Conservation (phyloP, 331 rosid species). For the Telfairia occidentalis region DNA sequence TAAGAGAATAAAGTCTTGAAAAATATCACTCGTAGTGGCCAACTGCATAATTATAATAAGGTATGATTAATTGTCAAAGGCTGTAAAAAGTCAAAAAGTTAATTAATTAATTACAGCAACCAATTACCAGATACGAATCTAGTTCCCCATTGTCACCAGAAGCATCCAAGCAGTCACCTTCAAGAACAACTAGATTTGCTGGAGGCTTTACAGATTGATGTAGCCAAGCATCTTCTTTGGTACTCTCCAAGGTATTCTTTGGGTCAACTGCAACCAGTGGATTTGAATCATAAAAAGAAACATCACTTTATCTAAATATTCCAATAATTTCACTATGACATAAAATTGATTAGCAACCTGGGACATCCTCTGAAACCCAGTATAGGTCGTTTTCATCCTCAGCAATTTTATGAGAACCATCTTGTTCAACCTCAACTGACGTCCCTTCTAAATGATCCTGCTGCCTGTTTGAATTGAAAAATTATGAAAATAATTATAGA, state of each 20-base stretch:
- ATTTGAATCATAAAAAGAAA: conserved; percentile 6
- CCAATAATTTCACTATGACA: not conserved
- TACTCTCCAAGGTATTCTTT: conserved; percentile 47
- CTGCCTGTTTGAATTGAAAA: conserved; percentile 34
- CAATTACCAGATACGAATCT: conserved; percentile 77
- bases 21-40: conserved; percentile 55
- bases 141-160: conserved; percentile 77
- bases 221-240: conserved; percentile 36
- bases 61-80: not conserved
- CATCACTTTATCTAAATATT: conserved; percentile 9
- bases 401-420: conserved; percentile 27
- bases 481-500: not conserved
- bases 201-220: conserved; percentile 69
- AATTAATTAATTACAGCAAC: conserved; percentile 26
- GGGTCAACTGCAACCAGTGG: conserved; percentile 47
- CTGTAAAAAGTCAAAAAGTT: not conserved
- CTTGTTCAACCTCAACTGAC: conserved; percentile 35
- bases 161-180: conserved; percentile 87
- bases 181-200: conserved; percentile 84
- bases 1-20: conserved; percentile 67
- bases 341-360: conserved; percentile 40
- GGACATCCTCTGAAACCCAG: conserved; percentile 70
- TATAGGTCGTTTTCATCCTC: conserved; percentile 60
- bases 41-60: conserved; percentile 39
- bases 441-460: conserved; percentile 53